A percentile compares a stretch with the other conserved stretches of the same genome.
These are phyloP conservation scores for Ilyonectria mors-panacis DNA, from an alignment of 2,329 filamentous ascomycete genomes.

Conservation along the genomic window DNA sequence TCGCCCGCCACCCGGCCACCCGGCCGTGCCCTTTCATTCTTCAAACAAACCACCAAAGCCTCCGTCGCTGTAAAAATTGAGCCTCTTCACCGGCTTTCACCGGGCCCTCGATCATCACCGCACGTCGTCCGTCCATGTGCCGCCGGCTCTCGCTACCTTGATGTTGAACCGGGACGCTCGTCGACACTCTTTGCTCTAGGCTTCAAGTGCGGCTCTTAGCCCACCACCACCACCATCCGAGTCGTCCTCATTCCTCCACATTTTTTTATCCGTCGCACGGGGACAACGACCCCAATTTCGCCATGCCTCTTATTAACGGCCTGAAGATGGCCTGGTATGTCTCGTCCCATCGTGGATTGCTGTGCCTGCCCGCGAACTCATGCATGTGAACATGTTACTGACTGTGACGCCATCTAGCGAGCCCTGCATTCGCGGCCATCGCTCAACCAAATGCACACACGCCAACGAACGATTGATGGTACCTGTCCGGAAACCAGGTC, in stretches of 20 bases:
- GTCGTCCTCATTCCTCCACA: constrained; percentile 29
- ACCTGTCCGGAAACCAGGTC: constrained; percentile 79
- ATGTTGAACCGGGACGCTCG: constrained; percentile 37
- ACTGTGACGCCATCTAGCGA: constrained; percentile 62
- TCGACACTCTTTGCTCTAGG: constrained; percentile 27
- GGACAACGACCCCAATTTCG: constrained; percentile 42
- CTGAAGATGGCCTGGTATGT: constrained; percentile 82
- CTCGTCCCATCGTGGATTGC: constrained; percentile 1
- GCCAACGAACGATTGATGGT: constrained; percentile 77
- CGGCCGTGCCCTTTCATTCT: constrained; percentile 19
- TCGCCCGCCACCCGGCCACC: constrained; percentile 21
- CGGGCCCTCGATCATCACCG: background rate
- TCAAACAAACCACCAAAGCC: constrained; percentile 11
- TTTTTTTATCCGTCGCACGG: constrained; percentile 36
- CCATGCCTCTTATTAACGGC: constrained; percentile 79
- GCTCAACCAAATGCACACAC: constrained; percentile 82
- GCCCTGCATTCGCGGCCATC: constrained; percentile 82
- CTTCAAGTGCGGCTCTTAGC: constrained; percentile 40
- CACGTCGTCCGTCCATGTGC: background rate
- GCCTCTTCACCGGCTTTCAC: background rate
- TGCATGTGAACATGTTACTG: constrained; percentile 25
- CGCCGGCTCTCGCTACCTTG: constrained; percentile 27
- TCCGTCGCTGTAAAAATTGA: constrained; percentile 25
- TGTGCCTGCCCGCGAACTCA: constrained; percentile 7
- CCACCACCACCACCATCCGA: constrained; percentile 22